A percentile compares a stretch with the other conserved stretches of the same genome.
Conservation (phyloP, 2,329 filamentous ascomycete species). For the Ophiocordyceps australis region DNA sequence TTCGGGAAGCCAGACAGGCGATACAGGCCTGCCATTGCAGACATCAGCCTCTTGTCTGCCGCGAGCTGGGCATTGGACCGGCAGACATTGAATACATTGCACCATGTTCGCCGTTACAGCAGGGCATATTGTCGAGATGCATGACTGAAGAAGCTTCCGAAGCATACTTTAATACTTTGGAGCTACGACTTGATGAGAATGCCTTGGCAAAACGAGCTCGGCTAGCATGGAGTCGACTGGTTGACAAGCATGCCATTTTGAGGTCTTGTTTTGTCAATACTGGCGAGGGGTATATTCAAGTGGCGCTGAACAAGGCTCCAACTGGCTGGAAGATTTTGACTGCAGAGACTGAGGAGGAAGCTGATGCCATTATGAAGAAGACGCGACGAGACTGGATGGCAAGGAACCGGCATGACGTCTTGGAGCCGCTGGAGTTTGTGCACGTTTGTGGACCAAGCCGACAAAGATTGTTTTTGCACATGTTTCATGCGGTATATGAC, state of each 20-base stretch:
- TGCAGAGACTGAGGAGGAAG: conserved; percentile 8
- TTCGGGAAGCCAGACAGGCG: conserved; percentile 34
- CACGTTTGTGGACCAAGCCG: conserved; percentile 12
- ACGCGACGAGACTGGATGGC: conserved; percentile 31
- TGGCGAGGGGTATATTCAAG: conserved; percentile 59
- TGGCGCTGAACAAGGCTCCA: conserved; percentile 28
- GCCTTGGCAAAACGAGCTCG: conserved; percentile 29
- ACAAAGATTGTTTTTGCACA: conserved; percentile 37
- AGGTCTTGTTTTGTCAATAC: conserved; percentile 58
- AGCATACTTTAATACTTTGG: conserved; percentile 66
- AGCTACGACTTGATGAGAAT: conserved; percentile 28
- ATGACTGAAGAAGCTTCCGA: conserved; percentile 30
- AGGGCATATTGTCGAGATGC: conserved; percentile 66
- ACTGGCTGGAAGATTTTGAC: conserved; percentile 24
- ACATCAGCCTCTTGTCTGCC: conserved; percentile 32
- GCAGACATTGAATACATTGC: conserved; percentile 51
- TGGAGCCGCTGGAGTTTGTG: conserved; percentile 32
- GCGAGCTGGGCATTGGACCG: conserved; percentile 27
- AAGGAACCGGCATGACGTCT: conserved; percentile 28
- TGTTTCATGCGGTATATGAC: conserved; percentile 82
- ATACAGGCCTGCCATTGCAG: conserved; percentile 48
- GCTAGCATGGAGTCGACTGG: conserved; percentile 36
- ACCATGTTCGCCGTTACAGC: conserved; percentile 72
- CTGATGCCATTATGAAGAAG: conserved; percentile 14
- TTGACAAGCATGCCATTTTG: conserved; percentile 41